Conservation (phyloP, 352 stramenopile species). For the Phytophthora lateralis region DNA sequence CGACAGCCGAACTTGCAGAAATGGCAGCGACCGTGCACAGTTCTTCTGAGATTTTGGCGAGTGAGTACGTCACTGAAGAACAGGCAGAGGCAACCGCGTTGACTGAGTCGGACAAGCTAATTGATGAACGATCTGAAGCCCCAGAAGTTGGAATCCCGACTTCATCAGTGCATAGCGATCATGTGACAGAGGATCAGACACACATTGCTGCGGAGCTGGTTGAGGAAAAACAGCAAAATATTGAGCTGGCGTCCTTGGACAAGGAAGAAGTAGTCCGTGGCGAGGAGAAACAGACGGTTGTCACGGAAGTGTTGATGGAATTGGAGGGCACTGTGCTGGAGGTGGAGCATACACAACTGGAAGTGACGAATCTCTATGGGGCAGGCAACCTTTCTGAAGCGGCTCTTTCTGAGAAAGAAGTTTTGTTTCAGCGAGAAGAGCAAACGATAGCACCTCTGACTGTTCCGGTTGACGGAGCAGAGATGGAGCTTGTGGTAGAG, state of each 20-base stretch:
- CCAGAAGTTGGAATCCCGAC: neutral
- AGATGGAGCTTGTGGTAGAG: constrained; percentile 13
- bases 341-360: constrained; percentile 25
- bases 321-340: constrained; percentile 12
- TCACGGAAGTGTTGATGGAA: constrained; percentile 23
- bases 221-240: neutral
- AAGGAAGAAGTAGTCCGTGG: neutral
- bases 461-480: constrained; percentile 2
- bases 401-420: constrained; percentile 8
- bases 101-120: neutral
- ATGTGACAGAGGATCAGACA: neutral
- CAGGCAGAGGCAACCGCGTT: neutral
- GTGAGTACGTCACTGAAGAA: neutral
- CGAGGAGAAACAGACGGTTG: constrained; percentile 3
- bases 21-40: neutral
- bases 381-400: constrained; percentile 16
- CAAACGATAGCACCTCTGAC: neutral
- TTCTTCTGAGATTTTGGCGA: neutral
- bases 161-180: neutral
- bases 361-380: constrained; percentile 10
- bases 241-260: constrained; percentile 4
- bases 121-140: neutral
- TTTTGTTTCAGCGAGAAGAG: constrained; percentile 6
- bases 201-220: neutral
- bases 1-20: neutral